Evolutionary conservation across 176 grass and related monocot genomes (phyloP).

Genomic region (Calamus simplicifolius): DNA sequence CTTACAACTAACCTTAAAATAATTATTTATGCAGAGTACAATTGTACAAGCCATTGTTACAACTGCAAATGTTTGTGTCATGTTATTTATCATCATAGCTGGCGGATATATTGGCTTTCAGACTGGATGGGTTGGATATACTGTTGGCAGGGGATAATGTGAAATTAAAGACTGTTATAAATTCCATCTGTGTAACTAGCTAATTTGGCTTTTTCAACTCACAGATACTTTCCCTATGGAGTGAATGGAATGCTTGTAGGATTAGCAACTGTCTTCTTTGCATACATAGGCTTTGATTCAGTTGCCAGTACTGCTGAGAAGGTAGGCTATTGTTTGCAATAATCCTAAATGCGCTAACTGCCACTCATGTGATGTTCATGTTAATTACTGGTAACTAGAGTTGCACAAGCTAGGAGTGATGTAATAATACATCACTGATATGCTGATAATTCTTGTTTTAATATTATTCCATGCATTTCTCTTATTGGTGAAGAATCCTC

Average conservation of each 20-base stretch:
- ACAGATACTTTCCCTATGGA: conserved; percentile 79
- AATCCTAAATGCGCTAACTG: too few relatives aligned
- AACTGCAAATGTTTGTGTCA: conserved; percentile 58
- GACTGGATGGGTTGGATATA: conserved; percentile 75
- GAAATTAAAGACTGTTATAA: conserved; percentile 6
- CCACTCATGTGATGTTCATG: too few relatives aligned
- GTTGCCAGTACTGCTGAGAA: conserved; percentile 78
- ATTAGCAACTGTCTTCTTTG: conserved; percentile 86
- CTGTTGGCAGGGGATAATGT: conserved; percentile 50
- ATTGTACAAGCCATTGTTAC: conserved; percentile 75
- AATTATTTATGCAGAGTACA: conserved; percentile 43
- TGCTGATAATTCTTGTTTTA: too few relatives aligned
- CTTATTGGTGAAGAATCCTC: conserved; percentile 82
- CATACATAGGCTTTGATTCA: conserved; percentile 83
- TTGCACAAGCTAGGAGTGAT: too few relatives aligned
- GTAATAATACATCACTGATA: too few relatives aligned
- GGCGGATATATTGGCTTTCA: conserved; percentile 84
- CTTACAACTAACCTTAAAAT: background rate
- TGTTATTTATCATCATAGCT: conserved; percentile 71
- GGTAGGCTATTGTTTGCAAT: conserved; percentile 16
- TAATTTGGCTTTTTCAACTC: conserved; percentile 20
- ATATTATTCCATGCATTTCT: too few relatives aligned
- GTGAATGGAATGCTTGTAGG: conserved; percentile 54
- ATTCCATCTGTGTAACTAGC: background rate
- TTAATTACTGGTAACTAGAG: too few relatives aligned